These are phyloP conservation scores for Dalechampia spathulata DNA, from an alignment of 441 rosid species.

Conservation along the genomic window DNA sequence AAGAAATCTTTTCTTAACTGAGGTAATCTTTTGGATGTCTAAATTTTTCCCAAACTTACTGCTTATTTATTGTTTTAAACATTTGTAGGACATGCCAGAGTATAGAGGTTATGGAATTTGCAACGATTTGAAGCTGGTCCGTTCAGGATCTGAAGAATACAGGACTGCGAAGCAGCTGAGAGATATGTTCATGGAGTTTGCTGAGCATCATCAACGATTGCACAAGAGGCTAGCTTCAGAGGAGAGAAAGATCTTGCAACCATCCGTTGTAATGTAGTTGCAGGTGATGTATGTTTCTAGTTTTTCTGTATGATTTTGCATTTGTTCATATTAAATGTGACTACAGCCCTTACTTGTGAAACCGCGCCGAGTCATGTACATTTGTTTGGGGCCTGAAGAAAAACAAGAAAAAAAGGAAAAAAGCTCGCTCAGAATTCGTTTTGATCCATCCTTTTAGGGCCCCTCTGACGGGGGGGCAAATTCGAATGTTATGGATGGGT, in stretches of 20 bases:
- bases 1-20: no score
- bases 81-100: conserved; percentile 15
- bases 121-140: conserved; percentile 29
- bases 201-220: conserved; percentile 25
- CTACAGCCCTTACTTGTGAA: background rate
- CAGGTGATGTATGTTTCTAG: background rate
- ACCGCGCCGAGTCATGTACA: no score
- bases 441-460: no score
- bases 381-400: no score
- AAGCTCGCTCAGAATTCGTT: no score
- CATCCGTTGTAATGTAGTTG: background rate
- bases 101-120: background rate
- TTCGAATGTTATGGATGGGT: no score
- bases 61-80: background rate
- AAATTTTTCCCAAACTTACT: no score
- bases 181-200: conserved; percentile 31
- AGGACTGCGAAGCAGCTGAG: conserved; percentile 25
- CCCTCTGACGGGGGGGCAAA: no score
- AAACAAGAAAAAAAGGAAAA: no score
- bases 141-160: conserved; percentile 30
- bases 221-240: conserved; percentile 22
- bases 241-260: conserved; percentile 21
- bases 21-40: no score
- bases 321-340: no score
- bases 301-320: background rate